These are phyloP conservation scores for Malus orientalis DNA, from an alignment of 306 rosid genomes.

Conservation along the genomic window DNA sequence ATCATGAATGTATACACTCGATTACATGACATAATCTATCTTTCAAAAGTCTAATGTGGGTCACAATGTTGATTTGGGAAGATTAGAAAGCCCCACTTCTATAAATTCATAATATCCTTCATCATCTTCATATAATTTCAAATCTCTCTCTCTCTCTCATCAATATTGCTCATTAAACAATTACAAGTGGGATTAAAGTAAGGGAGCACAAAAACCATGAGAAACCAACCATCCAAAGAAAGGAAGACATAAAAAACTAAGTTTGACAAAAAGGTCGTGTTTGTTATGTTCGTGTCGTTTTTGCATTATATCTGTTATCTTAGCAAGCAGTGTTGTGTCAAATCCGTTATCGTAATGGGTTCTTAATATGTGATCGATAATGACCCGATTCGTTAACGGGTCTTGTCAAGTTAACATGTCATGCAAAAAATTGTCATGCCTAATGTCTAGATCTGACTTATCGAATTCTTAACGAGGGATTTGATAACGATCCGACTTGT, in stretches of 20 bases:
- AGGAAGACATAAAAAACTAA: slow-evolving; percentile 1
- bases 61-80: slow-evolving; percentile 8
- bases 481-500: no score
- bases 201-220: slow-evolving; percentile 31
- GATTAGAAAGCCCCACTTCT: not conserved
- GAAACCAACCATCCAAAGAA: slow-evolving; percentile 8
- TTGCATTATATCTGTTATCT: no score
- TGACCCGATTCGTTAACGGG: fast-evolving
- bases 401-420: no score
- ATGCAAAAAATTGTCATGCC: no score
- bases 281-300: no score
- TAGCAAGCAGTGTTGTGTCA: fast-evolving
- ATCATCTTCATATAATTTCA: slow-evolving; percentile 11
- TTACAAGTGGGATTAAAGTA: slow-evolving; percentile 16
- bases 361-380: no score
- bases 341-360: no score
- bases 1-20: no score
- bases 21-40: not conserved
- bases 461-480: no score
- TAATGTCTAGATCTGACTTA: no score
- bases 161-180: slow-evolving; percentile 10
- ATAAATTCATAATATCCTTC: not conserved
- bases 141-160: slow-evolving; percentile 10
- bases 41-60: not conserved
- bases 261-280: not conserved